Percentiles rank a stretch among this genome's conserved stretches.
Conservation (phyloP, 768 basidiomycete genomes). For the Baorangia bicolor region DNA sequence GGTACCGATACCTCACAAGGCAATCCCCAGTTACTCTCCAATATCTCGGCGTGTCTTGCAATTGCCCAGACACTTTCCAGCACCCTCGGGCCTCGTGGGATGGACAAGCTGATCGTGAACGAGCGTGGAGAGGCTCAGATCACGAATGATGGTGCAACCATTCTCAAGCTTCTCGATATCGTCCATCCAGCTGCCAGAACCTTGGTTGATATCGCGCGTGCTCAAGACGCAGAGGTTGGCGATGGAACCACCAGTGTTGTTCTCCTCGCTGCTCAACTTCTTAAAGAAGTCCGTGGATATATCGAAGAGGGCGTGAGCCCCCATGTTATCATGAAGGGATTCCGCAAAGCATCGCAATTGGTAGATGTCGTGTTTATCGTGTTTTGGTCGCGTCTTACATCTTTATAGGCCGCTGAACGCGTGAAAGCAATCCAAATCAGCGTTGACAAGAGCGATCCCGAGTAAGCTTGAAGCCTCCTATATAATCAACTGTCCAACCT, state of each 20-base stretch:
- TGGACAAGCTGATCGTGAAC: constrained; percentile 97
- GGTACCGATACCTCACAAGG: constrained; percentile 97
- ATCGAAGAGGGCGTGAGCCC: constrained; percentile 98
- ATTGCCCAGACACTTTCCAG: constrained; percentile 88
- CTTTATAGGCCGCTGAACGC: constrained; percentile 69
- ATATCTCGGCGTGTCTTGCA: constrained; percentile 95
- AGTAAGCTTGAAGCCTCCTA: constrained; percentile 51
- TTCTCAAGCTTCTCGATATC: constrained; percentile 95
- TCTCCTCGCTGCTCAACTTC: constrained; percentile 86
- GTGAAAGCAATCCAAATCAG: constrained; percentile 89
- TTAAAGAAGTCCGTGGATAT: constrained; percentile 88
- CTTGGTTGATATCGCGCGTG: constrained; percentile 97
- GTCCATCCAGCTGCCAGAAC: constrained; percentile 97
- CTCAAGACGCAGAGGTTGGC: constrained; percentile 97
- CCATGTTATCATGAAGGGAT: constrained; percentile 97
- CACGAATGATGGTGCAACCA: constrained; percentile 99
- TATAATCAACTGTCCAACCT: constrained; percentile 4
- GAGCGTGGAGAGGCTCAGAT: constrained; percentile 96
- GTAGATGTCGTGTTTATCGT: constrained; percentile 44
- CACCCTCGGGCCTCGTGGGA: constrained; percentile 96
- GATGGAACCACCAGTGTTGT: constrained; percentile 98
- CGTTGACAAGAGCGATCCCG: constrained; percentile 86
- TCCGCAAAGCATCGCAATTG: constrained; percentile 81
- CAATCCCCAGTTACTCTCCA: constrained; percentile 87
- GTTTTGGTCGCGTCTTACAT: constrained; percentile 8